Percentiles rank a stretch among this genome's conserved stretches.
Evolutionary conservation across 2,329 filamentous ascomycete genomes (phyloP).

Genomic region (Niveomyces coronatus): DNA sequence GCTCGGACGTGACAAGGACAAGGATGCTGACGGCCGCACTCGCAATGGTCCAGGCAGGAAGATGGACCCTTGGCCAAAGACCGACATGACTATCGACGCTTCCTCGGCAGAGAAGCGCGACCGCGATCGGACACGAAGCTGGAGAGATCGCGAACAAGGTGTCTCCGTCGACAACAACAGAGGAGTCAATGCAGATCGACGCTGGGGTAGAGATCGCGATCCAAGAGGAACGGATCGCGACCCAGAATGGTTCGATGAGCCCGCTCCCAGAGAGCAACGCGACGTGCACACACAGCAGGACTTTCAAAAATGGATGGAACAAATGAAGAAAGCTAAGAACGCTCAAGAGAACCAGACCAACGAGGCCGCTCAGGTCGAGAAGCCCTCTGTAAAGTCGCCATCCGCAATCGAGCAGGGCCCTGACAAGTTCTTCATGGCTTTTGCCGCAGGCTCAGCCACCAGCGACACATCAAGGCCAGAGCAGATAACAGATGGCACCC

Average conservation of each 20-base stretch:
- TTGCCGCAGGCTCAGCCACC: slow-evolving; percentile 28
- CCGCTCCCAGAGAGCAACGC: slow-evolving; percentile 55
- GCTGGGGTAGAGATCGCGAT: slow-evolving; percentile 42
- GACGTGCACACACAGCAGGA: slow-evolving; percentile 77
- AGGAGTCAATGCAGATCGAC: slow-evolving; percentile 33
- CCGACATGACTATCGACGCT: slow-evolving; percentile 31
- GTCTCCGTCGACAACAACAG: slow-evolving; percentile 32
- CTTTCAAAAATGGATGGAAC: slow-evolving; percentile 89
- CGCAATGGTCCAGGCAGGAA: slow-evolving; percentile 58
- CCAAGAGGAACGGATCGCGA: slow-evolving; percentile 62
- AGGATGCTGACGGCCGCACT: slow-evolving; percentile 45
- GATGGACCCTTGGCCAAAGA: slow-evolving; percentile 67
- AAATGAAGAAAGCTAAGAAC: slow-evolving; percentile 62
- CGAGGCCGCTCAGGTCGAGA: slow-evolving; percentile 36
- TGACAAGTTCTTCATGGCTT: slow-evolving; percentile 67
- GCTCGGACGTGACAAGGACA: slow-evolving; percentile 37
- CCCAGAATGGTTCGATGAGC: slow-evolving; percentile 82
- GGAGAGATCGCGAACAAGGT: slow-evolving; percentile 44
- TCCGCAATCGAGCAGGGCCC: slow-evolving; percentile 56
- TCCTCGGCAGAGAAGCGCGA: slow-evolving; percentile 34
- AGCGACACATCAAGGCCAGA: slow-evolving; percentile 44
- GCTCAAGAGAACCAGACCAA: slow-evolving; percentile 19
- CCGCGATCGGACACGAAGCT: slow-evolving; percentile 48
- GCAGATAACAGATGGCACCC: slow-evolving; percentile 34
- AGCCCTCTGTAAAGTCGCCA: slow-evolving; percentile 46